Evolutionary conservation across 305 asterid genomes (phyloP).

Genomic region (Fraxinus xanthoxyloides): DNA sequence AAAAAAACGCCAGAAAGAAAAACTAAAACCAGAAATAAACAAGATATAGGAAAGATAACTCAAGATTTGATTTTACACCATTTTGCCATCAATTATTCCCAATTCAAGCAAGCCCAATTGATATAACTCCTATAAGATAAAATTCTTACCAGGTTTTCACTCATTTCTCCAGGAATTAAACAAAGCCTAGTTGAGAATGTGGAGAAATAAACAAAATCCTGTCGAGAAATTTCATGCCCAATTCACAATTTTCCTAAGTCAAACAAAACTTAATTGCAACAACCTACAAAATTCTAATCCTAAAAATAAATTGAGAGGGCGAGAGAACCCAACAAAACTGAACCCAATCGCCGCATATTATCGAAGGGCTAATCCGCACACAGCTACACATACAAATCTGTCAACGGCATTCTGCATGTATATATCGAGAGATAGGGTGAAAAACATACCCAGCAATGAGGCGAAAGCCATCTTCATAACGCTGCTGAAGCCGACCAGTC

Average conservation of each 20-base stretch:
- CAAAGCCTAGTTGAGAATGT: conserved; percentile 15
- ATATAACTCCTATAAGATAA: background rate
- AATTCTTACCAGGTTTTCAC: background rate
- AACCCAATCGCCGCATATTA: conserved; percentile 24
- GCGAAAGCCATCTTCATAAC: conserved; percentile 64
- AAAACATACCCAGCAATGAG: conserved; percentile 45
- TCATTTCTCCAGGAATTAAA: conserved; percentile 5
- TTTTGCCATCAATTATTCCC: background rate
- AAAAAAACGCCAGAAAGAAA: background rate
- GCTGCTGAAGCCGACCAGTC: conserved; percentile 73
- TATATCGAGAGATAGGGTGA: background rate
- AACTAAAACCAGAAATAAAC: background rate
- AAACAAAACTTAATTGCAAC: conserved; percentile 1
- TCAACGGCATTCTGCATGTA: conserved; percentile 26
- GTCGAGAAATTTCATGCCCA: background rate
- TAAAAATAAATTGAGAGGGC: background rate
- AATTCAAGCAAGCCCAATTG: conserved; percentile 1
- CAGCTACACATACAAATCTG: conserved; percentile 24
- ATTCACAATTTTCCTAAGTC: conserved; percentile 3
- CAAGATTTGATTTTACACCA: background rate
- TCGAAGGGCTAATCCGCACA: conserved; percentile 24
- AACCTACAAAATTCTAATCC: background rate
- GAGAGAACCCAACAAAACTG: conserved; percentile 9
- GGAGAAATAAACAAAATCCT: background rate
- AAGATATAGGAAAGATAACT: background rate